Base-by-base conservation (phyloP, 306 rosid genomes). In the Neltuma alba region DNA sequence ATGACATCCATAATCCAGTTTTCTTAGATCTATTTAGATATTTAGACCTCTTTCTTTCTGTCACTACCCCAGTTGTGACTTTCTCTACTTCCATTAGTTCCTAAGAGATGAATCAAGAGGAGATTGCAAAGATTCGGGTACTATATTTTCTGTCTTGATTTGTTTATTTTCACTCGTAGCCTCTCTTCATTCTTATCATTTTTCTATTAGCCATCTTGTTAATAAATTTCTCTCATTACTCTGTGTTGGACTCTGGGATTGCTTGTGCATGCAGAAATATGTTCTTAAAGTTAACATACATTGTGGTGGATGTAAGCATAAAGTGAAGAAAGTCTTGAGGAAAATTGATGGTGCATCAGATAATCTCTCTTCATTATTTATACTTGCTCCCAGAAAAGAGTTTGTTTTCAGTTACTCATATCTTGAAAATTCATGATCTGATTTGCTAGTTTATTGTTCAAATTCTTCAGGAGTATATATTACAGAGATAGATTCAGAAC, bases 61-160 rank as follows among this genome's bases (percentile, higher is more conserved):
- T 16, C 36, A 4, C 31, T 16, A 36, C 38, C 33, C 41, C 80
- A 27, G 14, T 85, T 81, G 75, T 79, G 57, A 28, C 73, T 20
- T 82, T 75, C 76, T 80, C 77, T 80, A 77, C 70, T 64, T 79
- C 75, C 70, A 28, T 80, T 87, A 75, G 81, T 14, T 57, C 86
- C 76, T 30, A 16, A 88, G 84, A 80, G 47, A 95, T 95, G 99
- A 93, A 96, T 88, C 93, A 95, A 85, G 99, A 95, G 77, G 99
- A 95, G 90, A 84, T 95, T 75, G 71, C 91, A 86, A 95, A 95
- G 99, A 91, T 95, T 87, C 97, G 91, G 98, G 99, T 93, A 85
- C 84, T 66, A 47, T 50, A 57, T 79, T 60, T 14, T 60, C 65
- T 4, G 9, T 7, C 36, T 15, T 16, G 7, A 21, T 21, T 14